Evolutionary conservation across 176 grass and related monocot species (phyloP).

Genomic region (Cenchrus purpureus): DNA sequence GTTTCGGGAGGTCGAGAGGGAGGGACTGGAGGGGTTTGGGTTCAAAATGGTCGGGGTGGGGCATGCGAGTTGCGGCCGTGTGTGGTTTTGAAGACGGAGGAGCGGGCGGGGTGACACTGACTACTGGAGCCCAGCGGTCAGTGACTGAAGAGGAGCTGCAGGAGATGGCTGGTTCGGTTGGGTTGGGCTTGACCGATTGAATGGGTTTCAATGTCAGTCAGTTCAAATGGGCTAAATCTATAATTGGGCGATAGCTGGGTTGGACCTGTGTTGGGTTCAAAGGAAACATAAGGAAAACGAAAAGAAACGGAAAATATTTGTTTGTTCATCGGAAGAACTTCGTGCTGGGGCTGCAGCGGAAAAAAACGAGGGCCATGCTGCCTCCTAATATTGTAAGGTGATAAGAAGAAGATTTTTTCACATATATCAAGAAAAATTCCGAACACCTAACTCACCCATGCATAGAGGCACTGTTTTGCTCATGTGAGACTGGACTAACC

Average conservation of each 20-base stretch:
- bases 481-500: no score
- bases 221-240: not conserved
- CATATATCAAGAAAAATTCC: no score
- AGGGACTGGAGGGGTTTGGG: constrained; percentile 28
- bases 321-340: not conserved
- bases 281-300: not conserved
- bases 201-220: not conserved
- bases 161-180: not conserved
- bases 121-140: not conserved
- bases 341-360: no score
- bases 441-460: no score
- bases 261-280: not conserved
- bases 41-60: constrained; percentile 36
- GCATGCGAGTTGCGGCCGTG: constrained; percentile 7
- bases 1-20: constrained; percentile 50
- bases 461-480: no score
- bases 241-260: not conserved
- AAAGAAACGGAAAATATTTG: not conserved
- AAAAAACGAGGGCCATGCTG: no score
- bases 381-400: no score
- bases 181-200: not conserved
- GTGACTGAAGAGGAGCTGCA: not conserved
- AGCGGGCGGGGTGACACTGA: constrained; percentile 23
- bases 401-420: no score
- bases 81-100: constrained; percentile 44